A percentile compares a stretch with the other conserved stretches of the same genome.
These are phyloP conservation scores for Xanthoconium stramineum DNA, from an alignment of 768 basidiomycete genomes.

Conservation along the genomic window DNA sequence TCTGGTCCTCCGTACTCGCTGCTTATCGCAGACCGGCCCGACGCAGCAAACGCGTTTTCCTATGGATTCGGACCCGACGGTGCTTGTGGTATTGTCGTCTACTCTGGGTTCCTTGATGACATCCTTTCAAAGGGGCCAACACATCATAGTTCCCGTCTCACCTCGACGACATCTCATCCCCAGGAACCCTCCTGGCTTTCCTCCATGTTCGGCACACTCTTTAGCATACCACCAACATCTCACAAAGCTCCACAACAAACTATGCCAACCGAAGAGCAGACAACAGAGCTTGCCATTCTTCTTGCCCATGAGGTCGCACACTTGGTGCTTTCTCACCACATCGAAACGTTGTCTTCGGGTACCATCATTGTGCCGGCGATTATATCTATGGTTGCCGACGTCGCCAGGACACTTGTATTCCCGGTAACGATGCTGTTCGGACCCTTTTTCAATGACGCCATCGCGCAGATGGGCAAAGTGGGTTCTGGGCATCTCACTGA, in stretches of 20 bases:
- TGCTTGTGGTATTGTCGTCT: conserved; percentile 91
- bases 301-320: conserved; percentile 94
- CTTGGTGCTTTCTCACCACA: conserved; percentile 84
- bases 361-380: conserved; percentile 81
- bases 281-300: conserved; percentile 82
- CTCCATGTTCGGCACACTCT: conserved; percentile 44
- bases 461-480: conserved; percentile 75
- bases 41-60: conserved; percentile 86
- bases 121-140: conserved; percentile 52
- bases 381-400: conserved; percentile 71
- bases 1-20: conserved; percentile 88
- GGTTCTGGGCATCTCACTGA: conserved; percentile 74
- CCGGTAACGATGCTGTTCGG: conserved; percentile 90
- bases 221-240: conserved; percentile 30
- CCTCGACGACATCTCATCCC: conserved; percentile 11
- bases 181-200: conserved; percentile 44
- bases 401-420: conserved; percentile 76
- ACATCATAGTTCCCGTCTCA: conserved; percentile 26
- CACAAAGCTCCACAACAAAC: conserved; percentile 38
- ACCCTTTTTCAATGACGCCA: conserved; percentile 92
- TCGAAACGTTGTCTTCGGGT: conserved; percentile 85
- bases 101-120: conserved; percentile 89
- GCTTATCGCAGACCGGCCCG: conserved; percentile 83
- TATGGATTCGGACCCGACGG: conserved; percentile 94
- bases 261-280: conserved; percentile 75